phyloP scores from a whole-genome alignment of 208 protist species.

The Tritrichomonas musculus region DNA sequence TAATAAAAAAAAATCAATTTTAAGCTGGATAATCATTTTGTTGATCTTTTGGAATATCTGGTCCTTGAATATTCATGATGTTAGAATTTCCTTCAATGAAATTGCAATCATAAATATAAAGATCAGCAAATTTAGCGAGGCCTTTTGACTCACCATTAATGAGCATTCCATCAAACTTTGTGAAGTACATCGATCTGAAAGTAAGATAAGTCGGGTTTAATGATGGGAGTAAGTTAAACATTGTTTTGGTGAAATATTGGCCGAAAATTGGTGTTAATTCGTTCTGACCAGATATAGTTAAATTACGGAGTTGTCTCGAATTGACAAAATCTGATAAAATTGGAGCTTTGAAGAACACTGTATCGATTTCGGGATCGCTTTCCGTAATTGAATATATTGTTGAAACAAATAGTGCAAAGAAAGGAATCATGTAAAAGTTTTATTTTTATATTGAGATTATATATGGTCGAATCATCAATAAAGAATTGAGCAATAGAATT shows the following conservation, averaged over 20 bases:
- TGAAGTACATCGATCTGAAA: neutral
- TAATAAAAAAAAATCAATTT: too few relatives aligned
- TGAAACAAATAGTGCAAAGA: too few relatives aligned
- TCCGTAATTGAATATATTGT: too few relatives aligned
- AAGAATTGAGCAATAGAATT: too few relatives aligned
- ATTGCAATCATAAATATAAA: neutral
- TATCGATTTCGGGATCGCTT: neutral
- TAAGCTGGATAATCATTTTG: too few relatives aligned
- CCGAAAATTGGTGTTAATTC: neutral
- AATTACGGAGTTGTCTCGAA: neutral
- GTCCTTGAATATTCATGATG: too few relatives aligned
- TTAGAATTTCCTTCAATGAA: too few relatives aligned
- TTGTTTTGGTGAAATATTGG: neutral
- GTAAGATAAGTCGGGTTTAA: neutral
- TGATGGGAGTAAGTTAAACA: neutral
- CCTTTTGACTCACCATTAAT: neutral
- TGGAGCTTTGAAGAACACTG: neutral
- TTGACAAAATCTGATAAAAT: neutral
- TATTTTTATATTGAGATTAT: too few relatives aligned
- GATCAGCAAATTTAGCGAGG: neutral
- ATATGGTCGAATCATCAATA: too few relatives aligned
- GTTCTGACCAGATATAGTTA: neutral
- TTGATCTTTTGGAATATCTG: too few relatives aligned
- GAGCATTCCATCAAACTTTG: constrained; percentile 15
- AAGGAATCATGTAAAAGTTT: too few relatives aligned